A percentile compares a stretch with the other conserved stretches of the same genome.
Evolutionary conservation across 2,329 filamentous ascomycete species (phyloP).

Genomic region (Diplodia seriata): DNA sequence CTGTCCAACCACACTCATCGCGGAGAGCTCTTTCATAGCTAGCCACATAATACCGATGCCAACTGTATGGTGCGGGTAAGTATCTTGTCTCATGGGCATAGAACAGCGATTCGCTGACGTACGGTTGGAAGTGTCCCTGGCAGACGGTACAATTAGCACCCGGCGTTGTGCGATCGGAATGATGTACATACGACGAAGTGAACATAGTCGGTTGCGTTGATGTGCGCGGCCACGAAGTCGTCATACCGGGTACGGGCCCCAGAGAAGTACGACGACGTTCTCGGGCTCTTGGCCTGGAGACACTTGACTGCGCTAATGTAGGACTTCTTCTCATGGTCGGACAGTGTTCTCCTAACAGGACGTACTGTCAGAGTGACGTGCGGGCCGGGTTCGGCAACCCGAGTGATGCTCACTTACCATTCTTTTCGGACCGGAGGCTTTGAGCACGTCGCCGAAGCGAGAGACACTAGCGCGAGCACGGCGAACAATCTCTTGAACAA

Average conservation of each 20-base stretch:
- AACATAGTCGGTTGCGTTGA: conserved; percentile 39
- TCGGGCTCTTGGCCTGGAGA: conserved; percentile 41
- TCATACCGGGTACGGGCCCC: conserved; percentile 47
- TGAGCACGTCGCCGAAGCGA: conserved; percentile 16
- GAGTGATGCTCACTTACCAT: conserved; percentile 14
- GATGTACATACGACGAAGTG: conserved; percentile 25
- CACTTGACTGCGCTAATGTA: conserved; percentile 49
- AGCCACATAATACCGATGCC: conserved; percentile 26
- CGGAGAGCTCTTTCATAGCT: conserved; percentile 23
- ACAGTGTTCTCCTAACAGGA: conserved; percentile 15
- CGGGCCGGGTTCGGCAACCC: background rate
- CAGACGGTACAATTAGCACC: background rate
- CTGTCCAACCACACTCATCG: conserved; percentile 19
- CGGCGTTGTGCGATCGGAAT: background rate
- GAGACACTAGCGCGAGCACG: conserved; percentile 13
- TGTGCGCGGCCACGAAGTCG: conserved; percentile 47
- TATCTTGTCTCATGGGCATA: background rate
- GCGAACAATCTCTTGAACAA: conserved; percentile 11
- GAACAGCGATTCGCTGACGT: background rate
- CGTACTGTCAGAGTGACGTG: conserved; percentile 33
- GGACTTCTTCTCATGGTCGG: conserved; percentile 39
- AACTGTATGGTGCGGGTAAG: background rate
- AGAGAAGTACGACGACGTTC: conserved; percentile 39
- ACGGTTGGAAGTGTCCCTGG: conserved; percentile 30
- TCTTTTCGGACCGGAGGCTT: conserved; percentile 26